Evolutionary conservation across 2,329 filamentous ascomycete genomes (phyloP).

Genomic region (Thelonectria discophora): DNA sequence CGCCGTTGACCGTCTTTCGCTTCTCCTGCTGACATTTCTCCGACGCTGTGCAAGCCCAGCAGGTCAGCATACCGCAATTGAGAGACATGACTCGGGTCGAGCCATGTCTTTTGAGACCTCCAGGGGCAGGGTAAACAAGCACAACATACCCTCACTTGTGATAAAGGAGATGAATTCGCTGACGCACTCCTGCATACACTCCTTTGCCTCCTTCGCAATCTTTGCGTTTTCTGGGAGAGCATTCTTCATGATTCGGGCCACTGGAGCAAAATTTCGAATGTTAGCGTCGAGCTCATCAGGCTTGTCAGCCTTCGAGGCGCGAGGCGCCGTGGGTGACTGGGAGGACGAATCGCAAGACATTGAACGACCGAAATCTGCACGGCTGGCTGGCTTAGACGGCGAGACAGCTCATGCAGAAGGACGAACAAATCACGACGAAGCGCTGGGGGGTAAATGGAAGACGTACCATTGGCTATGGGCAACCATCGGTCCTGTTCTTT

Average conservation of each 20-base stretch:
- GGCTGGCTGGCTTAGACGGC: constrained; percentile 43
- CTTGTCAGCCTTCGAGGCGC: constrained; percentile 58
- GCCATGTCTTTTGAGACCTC: constrained; percentile 23
- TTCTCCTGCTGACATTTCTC: constrained; percentile 99
- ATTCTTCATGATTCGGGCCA: constrained; percentile 98
- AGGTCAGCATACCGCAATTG: constrained; percentile 33
- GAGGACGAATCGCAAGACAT: constrained; percentile 69
- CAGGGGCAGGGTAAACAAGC: neutral
- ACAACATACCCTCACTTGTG: constrained; percentile 88
- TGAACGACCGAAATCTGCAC: constrained; percentile 51
- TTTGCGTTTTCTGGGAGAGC: constrained; percentile 98
- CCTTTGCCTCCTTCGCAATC: constrained; percentile 98
- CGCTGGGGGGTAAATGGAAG: constrained; percentile 26
- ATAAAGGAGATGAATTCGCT: constrained; percentile 99
- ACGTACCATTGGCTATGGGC: constrained; percentile 99
- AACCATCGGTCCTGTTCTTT: constrained; percentile 99
- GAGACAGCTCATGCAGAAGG: constrained; percentile 40
- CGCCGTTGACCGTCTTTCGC: constrained; percentile 98
- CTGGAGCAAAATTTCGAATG: constrained; percentile 93
- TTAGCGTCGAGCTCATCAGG: constrained; percentile 81
- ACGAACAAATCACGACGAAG: constrained; percentile 55
- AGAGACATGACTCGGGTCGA: constrained; percentile 30
- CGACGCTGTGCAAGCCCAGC: constrained; percentile 70
- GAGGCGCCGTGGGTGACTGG: constrained; percentile 59
- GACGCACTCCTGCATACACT: constrained; percentile 99